Base-by-base conservation (phyloP, 2,329 filamentous ascomycete genomes). In the Penicillium sp. region DNA sequence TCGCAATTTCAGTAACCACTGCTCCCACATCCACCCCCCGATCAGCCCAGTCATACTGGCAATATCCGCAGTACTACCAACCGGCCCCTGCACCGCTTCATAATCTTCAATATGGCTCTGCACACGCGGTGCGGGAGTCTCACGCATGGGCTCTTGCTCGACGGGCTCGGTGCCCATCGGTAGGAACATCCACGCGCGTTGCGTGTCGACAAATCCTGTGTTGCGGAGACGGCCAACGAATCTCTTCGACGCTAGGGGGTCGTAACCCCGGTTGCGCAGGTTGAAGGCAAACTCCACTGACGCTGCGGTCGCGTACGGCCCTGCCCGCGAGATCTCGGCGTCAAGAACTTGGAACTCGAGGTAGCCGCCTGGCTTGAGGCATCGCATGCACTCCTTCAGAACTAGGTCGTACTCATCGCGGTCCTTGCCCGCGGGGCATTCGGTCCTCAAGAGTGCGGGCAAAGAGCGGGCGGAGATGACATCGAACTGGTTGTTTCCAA, bases 1-100 rank as follows among this genome's bases (percentile, higher is more conserved):
- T 76, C 94, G 89, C 66, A 93, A 82, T 68, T 91, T 90, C 62
- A 97, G 77, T 72, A 97, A 83, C 94, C 94, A 99, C 71, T 90
- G 89, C 81, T 99, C 94, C 93, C 92, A 99, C 71, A 87, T 86
- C 86, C 91, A 94, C 27, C 88, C 87, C 5, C 91, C 94, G 1
- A 93, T 85, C 39, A 97, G 77, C 21, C 92, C 92, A 13, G 89
- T 88, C 61, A 96, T 79, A 64, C 83, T 86, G 2, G 90, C 89
- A 15, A 87, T 84, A 68, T 86, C 84, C 47, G 86, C 83, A 0
- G 88, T 91, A 65, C 83, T 88, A 8, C 89, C 89, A n/a, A 80
- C 68, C 1, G 77, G 76, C 2, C 77, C 77, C 18, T 76, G 75
- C 7, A 78, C 77, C 18, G 86, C 86, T 59, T 90, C 86, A 61